These are phyloP conservation scores for Phytophthora vignae DNA, from an alignment of 352 stramenopile species.

Conservation along the genomic window DNA sequence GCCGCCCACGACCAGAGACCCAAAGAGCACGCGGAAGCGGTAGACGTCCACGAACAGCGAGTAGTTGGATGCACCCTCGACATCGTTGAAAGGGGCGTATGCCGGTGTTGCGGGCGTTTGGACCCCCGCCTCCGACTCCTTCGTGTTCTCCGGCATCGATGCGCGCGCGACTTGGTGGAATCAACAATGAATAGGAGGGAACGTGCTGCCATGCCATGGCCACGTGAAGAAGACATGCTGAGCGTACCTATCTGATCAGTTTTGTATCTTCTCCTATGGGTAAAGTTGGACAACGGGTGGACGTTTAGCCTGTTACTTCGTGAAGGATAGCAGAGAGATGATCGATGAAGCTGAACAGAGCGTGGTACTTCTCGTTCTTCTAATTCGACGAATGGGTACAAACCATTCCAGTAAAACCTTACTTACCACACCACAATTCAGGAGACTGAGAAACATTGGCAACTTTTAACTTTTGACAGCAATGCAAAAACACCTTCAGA, in stretches of 20 bases:
- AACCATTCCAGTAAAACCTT: background rate
- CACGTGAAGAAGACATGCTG: background rate
- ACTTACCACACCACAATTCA: too few relatives aligned
- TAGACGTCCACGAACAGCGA: slow-evolving; percentile 3
- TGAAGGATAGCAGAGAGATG: background rate
- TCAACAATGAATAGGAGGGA: background rate
- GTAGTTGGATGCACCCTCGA: background rate
- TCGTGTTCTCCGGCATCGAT: background rate
- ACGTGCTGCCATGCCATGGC: too few relatives aligned
- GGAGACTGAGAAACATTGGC: too few relatives aligned
- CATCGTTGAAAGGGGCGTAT: background rate
- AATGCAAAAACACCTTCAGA: too few relatives aligned
- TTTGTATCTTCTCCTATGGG: background rate
- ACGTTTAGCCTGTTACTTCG: background rate
- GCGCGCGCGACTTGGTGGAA: background rate
- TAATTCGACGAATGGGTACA: background rate
- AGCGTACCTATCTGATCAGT: background rate
- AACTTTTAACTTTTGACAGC: too few relatives aligned
- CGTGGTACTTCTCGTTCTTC: background rate
- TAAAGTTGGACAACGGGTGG: background rate
- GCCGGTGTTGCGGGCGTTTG: background rate
- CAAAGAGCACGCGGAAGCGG: background rate
- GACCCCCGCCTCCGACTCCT: background rate
- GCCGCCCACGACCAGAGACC: background rate
- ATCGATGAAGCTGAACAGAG: background rate